A percentile compares a stretch with the other conserved stretches of the same genome.
phyloP scores from a whole-genome alignment of 2,329 filamentous ascomycete species.

The Phoma sp. region DNA sequence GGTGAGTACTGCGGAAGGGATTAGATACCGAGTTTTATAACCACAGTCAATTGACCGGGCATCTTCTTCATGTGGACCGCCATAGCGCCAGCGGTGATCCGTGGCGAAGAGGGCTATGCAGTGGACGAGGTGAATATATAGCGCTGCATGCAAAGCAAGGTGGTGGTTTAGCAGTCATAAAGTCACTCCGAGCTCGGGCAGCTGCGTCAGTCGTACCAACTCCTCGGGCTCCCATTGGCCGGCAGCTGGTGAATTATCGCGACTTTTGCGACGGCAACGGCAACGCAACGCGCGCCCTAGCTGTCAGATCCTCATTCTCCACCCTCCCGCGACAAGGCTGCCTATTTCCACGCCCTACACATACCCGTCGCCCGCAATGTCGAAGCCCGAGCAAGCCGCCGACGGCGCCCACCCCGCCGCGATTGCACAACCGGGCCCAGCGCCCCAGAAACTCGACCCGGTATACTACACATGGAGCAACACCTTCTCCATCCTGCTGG shows the following conservation, averaged over 20 bases:
- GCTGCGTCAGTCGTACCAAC: slow-evolving; percentile 2
- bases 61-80: slow-evolving; percentile 60
- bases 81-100: slow-evolving; percentile 18
- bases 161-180: slow-evolving; percentile 19
- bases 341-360: neutral
- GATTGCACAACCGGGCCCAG: slow-evolving; percentile 22
- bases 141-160: slow-evolving; percentile 3
- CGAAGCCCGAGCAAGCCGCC: slow-evolving; percentile 33
- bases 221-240: slow-evolving; percentile 28
- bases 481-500: slow-evolving; percentile 82
- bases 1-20: slow-evolving; percentile 32
- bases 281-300: slow-evolving; percentile 18
- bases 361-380: slow-evolving; percentile 23
- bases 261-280: slow-evolving; percentile 29
- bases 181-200: slow-evolving; percentile 24
- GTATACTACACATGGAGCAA: slow-evolving; percentile 72
- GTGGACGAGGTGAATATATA: neutral
- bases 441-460: slow-evolving; percentile 37
- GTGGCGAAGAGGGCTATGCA: too few relatives aligned
- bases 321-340: neutral
- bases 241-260: neutral
- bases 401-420: slow-evolving; percentile 36
- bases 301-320: neutral
- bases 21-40: slow-evolving; percentile 80
- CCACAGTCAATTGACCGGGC: slow-evolving; percentile 66